Conservation (phyloP, 257 asterid species). For the Eustoma russellianum region DNA sequence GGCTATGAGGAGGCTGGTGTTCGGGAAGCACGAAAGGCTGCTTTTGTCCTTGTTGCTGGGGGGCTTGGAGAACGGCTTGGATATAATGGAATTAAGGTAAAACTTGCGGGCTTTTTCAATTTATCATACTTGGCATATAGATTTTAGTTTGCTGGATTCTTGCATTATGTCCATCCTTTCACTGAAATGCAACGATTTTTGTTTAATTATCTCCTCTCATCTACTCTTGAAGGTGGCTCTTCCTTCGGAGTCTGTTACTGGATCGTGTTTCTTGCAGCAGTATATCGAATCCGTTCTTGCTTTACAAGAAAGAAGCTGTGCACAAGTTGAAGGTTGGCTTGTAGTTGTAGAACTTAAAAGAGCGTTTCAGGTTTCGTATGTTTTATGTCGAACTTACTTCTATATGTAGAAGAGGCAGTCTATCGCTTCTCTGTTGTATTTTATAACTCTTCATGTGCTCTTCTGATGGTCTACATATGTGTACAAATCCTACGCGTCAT, state of each 20-base stretch:
- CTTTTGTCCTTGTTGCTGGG: slow-evolving; percentile 97
- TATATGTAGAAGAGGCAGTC: no score
- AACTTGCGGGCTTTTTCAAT: background rate
- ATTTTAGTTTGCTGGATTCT: no score
- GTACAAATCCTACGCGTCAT: no score
- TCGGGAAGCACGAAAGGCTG: slow-evolving; percentile 78
- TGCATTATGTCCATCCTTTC: background rate
- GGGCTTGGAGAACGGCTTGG: slow-evolving; percentile 99
- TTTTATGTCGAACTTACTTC: no score
- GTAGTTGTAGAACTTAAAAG: background rate
- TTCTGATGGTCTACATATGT: no score
- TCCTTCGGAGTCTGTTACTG: slow-evolving; percentile 73
- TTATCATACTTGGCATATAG: no score
- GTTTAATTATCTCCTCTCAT: slow-evolving; percentile 17
- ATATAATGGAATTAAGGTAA: slow-evolving; percentile 92
- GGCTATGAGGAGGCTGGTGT: slow-evolving; percentile 76
- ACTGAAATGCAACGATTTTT: slow-evolving; percentile 7
- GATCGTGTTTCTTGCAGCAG: slow-evolving; percentile 84
- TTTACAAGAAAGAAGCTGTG: slow-evolving; percentile 78
- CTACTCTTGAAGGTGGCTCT: slow-evolving; percentile 70
- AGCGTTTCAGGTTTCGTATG: background rate
- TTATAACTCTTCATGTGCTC: no score
- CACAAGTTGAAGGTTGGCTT: slow-evolving; percentile 57
- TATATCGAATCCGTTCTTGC: slow-evolving; percentile 90
- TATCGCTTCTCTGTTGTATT: no score